Base-by-base conservation (phyloP, 345 rosid species). In the Aurinia saxatilis region DNA sequence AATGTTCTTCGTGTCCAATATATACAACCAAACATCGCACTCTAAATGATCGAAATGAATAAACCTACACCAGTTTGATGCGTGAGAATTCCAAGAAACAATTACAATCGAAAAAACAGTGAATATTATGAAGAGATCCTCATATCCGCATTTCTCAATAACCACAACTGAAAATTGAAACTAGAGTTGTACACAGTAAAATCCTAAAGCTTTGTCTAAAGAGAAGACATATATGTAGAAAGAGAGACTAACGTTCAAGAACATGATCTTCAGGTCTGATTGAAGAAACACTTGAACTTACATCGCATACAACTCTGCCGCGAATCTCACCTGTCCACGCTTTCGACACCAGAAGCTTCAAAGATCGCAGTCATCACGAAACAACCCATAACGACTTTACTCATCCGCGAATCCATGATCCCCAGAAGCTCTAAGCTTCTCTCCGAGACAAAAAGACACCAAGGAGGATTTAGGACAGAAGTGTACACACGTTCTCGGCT, bases 321-420 rank as follows among this genome's bases (percentile, higher is more conserved):
- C 76, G 95, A 61, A 93, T 83, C 82, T 93, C 96, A 40, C 97
- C 92, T 33, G 95, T 87, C 99, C 99, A 90, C 66, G 86, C 87
- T n/a, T 57, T 60, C 66, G 35, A 78, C 96, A 33, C 74, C 59
- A 35, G 76, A 62, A 16, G 39, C 62, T 21, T 71, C 34, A 5
- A 70, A 62, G 66, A 75, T 23, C 35, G 60, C 49, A 19, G 59
- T 10, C 17, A 87, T 49, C 18, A 77, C 54, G 15, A 73, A 57
- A 30, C 77, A 39, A 74, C 64, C 62, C 75, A 77, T 56, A 55
- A 61, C 57, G 63, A 81, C 62, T 9, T 59, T 74, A 48, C 59
- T 59, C 65, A 42, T 53, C 73, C 47, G 58, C 41, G 71, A 66
- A 29, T 68, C 84, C 96, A 82, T 82, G 48, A 68, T 51, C 31